phyloP scores from a whole-genome alignment of 257 asterid genomes.

The Scutellaria barbata region DNA sequence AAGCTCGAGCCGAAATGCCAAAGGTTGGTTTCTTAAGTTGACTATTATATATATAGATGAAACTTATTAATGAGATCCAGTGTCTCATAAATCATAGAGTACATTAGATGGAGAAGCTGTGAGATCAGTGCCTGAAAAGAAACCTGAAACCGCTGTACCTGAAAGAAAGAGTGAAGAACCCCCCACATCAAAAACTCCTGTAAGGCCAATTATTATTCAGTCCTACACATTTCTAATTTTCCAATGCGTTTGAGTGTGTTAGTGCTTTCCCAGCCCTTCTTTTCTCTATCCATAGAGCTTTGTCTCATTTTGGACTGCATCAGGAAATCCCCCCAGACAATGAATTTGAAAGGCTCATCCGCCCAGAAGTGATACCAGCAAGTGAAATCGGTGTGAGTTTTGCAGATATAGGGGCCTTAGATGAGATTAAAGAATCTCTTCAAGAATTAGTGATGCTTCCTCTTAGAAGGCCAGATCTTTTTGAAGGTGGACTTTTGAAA shows the following conservation, averaged over 20 bases:
- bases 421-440: constrained; percentile 80
- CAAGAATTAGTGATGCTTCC: constrained; percentile 92
- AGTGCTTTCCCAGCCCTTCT: neutral
- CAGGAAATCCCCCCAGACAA: constrained; percentile 86
- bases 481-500: constrained; percentile 82
- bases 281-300: neutral
- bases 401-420: constrained; percentile 85
- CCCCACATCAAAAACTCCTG: constrained; percentile 53
- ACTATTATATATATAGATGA: neutral
- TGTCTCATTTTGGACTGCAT: constrained; percentile 28
- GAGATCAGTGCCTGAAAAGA: constrained; percentile 44
- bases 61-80: constrained; percentile 19
- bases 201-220: constrained; percentile 41
- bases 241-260: neutral
- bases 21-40: constrained; percentile 49
- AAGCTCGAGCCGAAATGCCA: constrained; percentile 51
- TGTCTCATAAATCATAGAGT: constrained; percentile 33
- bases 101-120: constrained; percentile 44
- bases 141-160: constrained; percentile 42
- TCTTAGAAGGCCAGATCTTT: constrained; percentile 80
- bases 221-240: constrained; percentile 19
- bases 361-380: constrained; percentile 91
- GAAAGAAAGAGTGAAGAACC: constrained; percentile 58
- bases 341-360: constrained; percentile 81
- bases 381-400: constrained; percentile 75